Conservation (phyloP, 148 eudicot genomes). For the Amaranthus palmeri region DNA sequence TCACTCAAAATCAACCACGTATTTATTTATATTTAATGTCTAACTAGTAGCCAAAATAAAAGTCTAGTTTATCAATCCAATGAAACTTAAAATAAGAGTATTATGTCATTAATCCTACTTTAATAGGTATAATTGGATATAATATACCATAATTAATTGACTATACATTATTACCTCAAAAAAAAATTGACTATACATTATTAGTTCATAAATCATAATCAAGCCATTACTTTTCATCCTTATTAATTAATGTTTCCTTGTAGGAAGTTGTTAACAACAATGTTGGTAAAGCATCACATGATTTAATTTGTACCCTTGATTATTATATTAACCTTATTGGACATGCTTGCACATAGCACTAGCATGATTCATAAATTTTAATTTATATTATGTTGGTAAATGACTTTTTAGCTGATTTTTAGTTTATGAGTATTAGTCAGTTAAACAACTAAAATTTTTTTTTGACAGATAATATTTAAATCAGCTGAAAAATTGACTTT, state of each 20-base stretch:
- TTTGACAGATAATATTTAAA: too few species aligned
- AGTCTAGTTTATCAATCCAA: neutral
- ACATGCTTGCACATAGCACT: neutral
- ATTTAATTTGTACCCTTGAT: neutral
- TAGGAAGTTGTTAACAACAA: slow-evolving; percentile 19
- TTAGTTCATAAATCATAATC: neutral
- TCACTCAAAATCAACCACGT: too few species aligned
- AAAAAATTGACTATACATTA: too few species aligned
- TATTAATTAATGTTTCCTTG: slow-evolving; percentile 7
- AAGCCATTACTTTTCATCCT: neutral
- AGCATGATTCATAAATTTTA: slow-evolving; percentile 5
- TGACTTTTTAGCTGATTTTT: too few species aligned
- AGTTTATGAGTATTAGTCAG: too few species aligned
- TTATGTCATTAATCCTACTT: neutral
- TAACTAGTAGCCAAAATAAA: too few species aligned
- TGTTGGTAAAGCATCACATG: slow-evolving; percentile 16
- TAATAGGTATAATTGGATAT: slow-evolving; percentile 6
- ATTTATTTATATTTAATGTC: too few species aligned
- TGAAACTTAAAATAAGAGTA: neutral
- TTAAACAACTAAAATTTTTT: too few species aligned
- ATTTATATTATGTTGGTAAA: too few species aligned
- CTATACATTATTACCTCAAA: neutral
- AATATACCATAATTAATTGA: slow-evolving; percentile 3
- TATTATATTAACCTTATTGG: slow-evolving; percentile 3
- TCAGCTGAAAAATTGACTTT: too few species aligned